phyloP scores from a whole-genome alignment of 164 flowering plant genomes.

The Berberis vulgaris region DNA sequence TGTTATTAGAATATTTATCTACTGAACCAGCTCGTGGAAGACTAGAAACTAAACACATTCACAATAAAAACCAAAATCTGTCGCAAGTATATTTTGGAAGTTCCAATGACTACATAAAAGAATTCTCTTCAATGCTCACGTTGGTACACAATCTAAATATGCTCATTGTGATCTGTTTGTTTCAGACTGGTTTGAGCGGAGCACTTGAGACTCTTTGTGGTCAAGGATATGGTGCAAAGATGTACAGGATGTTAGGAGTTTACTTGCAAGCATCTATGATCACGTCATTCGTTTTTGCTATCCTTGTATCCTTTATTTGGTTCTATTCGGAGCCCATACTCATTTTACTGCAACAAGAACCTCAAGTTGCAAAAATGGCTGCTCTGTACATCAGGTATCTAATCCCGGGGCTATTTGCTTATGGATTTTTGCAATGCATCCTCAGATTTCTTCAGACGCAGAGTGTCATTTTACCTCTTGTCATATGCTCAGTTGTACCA shows the following conservation, averaged over 20 bases:
- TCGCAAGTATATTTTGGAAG: neutral
- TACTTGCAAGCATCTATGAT: conserved; percentile 73
- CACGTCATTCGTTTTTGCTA: conserved; percentile 41
- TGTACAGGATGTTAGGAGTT: conserved; percentile 61
- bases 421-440: conserved; percentile 52
- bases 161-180: neutral
- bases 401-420: conserved; percentile 72
- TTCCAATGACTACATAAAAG: neutral
- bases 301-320: conserved; percentile 57
- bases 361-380: conserved; percentile 42
- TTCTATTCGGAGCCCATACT: conserved; percentile 54
- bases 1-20: no score
- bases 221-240: conserved; percentile 74
- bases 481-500: conserved; percentile 51
- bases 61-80: no score
- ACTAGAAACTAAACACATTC: no score
- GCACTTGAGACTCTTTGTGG: conserved; percentile 92
- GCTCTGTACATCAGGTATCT: conserved; percentile 47
- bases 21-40: no score
- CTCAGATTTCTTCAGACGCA: conserved; percentile 88
- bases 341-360: conserved; percentile 55
- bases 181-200: conserved; percentile 74
- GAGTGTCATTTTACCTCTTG: conserved; percentile 47
- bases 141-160: neutral
- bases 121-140: neutral